Evolutionary conservation across 106 monocot genomes (phyloP).

Genomic region (Gastrodia elata): DNA sequence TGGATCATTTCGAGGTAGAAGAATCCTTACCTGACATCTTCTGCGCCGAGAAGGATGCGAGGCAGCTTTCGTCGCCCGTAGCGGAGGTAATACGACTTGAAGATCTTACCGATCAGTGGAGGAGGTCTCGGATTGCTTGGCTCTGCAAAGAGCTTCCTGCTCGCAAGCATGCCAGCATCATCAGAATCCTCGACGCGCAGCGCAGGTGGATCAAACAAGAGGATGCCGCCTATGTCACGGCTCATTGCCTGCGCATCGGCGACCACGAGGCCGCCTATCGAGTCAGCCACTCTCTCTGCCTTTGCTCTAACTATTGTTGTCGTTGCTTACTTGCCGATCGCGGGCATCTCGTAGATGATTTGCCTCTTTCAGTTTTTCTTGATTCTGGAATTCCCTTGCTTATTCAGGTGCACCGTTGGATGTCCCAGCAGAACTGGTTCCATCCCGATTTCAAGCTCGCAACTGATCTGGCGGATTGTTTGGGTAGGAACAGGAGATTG

Average conservation of each 20-base stretch:
- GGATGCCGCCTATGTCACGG: conserved; percentile 60
- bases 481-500: conserved; percentile 68
- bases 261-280: conserved; percentile 70
- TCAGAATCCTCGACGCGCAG: conserved; percentile 83
- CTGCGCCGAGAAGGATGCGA: conserved; percentile 32
- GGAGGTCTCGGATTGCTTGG: conserved; percentile 83
- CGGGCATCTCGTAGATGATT: conserved; percentile 28
- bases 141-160: conserved; percentile 93
- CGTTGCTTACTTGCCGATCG: not conserved
- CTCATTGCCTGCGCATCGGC: conserved; percentile 80
- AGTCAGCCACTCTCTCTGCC: conserved; percentile 21
- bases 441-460: conserved; percentile 64
- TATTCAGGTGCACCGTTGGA: conserved; percentile 91
- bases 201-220: conserved; percentile 84
- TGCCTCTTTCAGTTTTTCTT: conserved; percentile 7
- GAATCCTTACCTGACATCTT: conserved; percentile 8
- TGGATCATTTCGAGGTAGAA: conserved; percentile 3
- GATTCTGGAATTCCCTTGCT: not conserved
- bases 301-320: not conserved
- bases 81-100: conserved; percentile 69
- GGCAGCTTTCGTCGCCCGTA: conserved; percentile 28
- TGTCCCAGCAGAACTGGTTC: conserved; percentile 70
- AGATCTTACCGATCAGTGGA: conserved; percentile 95
- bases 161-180: conserved; percentile 60
- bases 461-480: conserved; percentile 68